Conservation (phyloP, 2,329 filamentous ascomycete genomes). For the Torrubiella hemipterigena region DNA sequence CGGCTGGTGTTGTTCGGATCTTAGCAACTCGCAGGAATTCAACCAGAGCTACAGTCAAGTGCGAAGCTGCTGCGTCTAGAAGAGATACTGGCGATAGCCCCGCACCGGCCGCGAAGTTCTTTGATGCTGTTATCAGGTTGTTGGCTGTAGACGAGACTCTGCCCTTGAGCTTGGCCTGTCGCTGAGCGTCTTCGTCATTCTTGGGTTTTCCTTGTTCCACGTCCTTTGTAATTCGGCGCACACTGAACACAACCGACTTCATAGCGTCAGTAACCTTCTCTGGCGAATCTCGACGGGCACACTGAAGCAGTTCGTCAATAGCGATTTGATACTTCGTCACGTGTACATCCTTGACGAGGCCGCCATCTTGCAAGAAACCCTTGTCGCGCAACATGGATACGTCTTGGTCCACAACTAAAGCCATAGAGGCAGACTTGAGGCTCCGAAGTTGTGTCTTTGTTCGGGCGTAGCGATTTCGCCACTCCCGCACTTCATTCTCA, state of each 20-base stretch:
- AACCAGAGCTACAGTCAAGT: conserved; percentile 75
- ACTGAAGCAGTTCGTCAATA: conserved; percentile 78
- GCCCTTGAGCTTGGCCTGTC: conserved; percentile 60
- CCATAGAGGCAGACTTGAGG: conserved; percentile 69
- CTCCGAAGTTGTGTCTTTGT: conserved; percentile 78
- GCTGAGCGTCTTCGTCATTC: conserved; percentile 41
- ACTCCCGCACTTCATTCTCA: conserved; percentile 74
- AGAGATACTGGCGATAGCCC: conserved; percentile 89
- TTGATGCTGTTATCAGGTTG: conserved; percentile 86
- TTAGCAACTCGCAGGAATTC: conserved; percentile 77
- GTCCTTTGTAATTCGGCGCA: conserved; percentile 76
- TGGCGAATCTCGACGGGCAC: conserved; percentile 61
- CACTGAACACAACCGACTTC: conserved; percentile 72
- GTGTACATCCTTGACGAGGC: conserved; percentile 80
- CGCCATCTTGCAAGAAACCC: conserved; percentile 57
- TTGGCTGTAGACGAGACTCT: conserved; percentile 89
- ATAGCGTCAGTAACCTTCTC: conserved; percentile 71
- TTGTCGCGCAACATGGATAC: conserved; percentile 56
- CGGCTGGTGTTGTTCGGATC: conserved; percentile 62
- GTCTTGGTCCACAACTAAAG: conserved; percentile 57
- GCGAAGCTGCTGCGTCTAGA: conserved; percentile 83
- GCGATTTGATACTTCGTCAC: conserved; percentile 92
- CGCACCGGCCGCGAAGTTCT: conserved; percentile 73
- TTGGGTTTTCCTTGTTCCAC: conserved; percentile 48
- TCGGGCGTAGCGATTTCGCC: conserved; percentile 81